Evolutionary conservation across 108 stramenopile species (phyloP).

Genomic region (Pseudonitzschia pungens): DNA sequence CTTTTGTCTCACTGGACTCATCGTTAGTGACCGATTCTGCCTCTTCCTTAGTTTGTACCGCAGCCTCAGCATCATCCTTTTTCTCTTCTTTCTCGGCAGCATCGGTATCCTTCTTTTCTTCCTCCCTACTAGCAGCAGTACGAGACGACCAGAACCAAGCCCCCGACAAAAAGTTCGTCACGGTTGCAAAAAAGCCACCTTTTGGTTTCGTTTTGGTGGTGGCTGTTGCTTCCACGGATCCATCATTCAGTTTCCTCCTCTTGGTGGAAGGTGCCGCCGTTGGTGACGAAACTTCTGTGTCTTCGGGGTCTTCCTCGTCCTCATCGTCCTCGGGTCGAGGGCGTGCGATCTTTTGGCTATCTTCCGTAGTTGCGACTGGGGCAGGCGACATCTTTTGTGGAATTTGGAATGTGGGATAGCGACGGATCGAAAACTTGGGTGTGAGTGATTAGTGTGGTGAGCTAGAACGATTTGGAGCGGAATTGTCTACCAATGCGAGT

Average conservation of each 20-base stretch:
- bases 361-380: not conserved
- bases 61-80: not conserved
- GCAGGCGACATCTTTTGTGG: not conserved
- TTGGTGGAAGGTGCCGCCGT: not conserved
- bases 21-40: not conserved
- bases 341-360: not conserved
- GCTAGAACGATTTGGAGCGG: no score
- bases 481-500: no score
- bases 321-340: not conserved
- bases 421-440: no score
- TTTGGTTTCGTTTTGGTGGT: not conserved
- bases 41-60: not conserved
- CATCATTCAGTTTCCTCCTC: not conserved
- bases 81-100: not conserved
- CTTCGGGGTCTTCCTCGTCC: not conserved
- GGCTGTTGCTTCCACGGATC: not conserved
- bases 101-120: not conserved
- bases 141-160: constrained; percentile 5
- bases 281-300: not conserved
- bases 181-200: constrained; percentile 8
- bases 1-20: not conserved
- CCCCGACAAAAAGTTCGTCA: constrained; percentile 9
- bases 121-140: not conserved
- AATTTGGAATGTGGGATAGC: not conserved
- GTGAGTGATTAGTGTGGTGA: no score